A percentile compares a stretch with the other conserved stretches of the same genome.
Evolutionary conservation across 768 basidiomycete species (phyloP).

Genomic region (Inosperma sp.): DNA sequence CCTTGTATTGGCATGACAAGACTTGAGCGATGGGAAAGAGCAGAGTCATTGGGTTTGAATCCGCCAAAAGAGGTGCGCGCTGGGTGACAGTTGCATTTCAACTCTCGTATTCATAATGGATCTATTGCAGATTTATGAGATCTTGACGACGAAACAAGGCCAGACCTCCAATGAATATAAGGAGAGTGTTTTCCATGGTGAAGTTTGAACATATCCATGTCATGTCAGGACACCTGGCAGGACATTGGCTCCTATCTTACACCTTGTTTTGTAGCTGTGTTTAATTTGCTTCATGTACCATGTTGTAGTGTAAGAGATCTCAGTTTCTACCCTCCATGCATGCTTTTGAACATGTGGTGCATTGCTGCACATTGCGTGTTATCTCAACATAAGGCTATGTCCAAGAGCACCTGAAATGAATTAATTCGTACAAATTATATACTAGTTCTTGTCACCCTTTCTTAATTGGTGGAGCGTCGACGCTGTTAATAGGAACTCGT

Average conservation of each 20-base stretch:
- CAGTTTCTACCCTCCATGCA: too few relatives aligned
- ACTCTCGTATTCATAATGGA: not conserved
- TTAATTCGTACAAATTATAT: not conserved
- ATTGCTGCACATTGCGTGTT: not conserved
- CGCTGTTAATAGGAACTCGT: slow-evolving; percentile 63
- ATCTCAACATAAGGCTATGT: not conserved
- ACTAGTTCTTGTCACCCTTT: slow-evolving; percentile 47
- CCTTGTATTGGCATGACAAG: slow-evolving; percentile 78
- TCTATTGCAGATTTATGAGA: slow-evolving; percentile 39
- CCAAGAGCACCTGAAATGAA: not conserved
- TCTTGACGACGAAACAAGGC: slow-evolving; percentile 68
- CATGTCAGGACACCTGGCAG: too few relatives aligned
- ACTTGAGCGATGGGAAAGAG: slow-evolving; percentile 85
- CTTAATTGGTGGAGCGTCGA: slow-evolving; percentile 50
- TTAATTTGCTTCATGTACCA: too few relatives aligned
- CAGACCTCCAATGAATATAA: slow-evolving; percentile 46
- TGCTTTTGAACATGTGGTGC: too few relatives aligned
- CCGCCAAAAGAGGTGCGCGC: slow-evolving; percentile 70
- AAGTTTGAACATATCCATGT: slow-evolving; percentile 24
- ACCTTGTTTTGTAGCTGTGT: too few relatives aligned
- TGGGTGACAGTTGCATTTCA: not conserved
- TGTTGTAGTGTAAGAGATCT: too few relatives aligned
- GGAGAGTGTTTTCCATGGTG: slow-evolving; percentile 54
- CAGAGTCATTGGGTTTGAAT: slow-evolving; percentile 67
- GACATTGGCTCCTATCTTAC: too few relatives aligned